Percentiles rank a stretch among this genome's conserved stretches.
Evolutionary conservation across 148 eudicot species (phyloP).

Genomic region (Oxyria digyna): DNA sequence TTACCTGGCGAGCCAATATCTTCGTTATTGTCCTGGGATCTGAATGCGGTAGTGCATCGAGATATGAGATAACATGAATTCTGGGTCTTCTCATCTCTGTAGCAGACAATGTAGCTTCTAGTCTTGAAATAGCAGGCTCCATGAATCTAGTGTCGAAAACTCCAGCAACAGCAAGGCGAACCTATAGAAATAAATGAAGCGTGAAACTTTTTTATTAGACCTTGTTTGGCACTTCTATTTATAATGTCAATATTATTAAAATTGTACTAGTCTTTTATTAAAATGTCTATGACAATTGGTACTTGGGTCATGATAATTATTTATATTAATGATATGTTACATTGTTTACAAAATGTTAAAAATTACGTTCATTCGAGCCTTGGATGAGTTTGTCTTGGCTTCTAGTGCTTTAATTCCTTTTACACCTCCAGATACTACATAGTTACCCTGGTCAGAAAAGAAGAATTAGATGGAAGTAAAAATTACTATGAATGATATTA

Average conservation of each 20-base stretch:
- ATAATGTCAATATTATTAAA: no score
- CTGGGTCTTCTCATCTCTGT: slow-evolving; percentile 65
- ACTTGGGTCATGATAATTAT: no score
- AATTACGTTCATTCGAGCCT: slow-evolving; percentile 97
- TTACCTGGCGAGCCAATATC: slow-evolving; percentile 80
- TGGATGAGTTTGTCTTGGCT: slow-evolving; percentile 91
- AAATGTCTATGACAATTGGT: no score
- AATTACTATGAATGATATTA: no score
- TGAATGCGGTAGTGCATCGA: slow-evolving; percentile 89
- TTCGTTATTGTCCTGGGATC: slow-evolving; percentile 78
- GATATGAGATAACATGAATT: slow-evolving; percentile 88
- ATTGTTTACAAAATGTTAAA: neutral
- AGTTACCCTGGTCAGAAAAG: no score
- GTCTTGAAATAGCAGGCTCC: slow-evolving; percentile 85
- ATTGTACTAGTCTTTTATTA: no score
- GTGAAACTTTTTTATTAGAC: no score
- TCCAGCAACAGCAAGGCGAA: slow-evolving; percentile 82
- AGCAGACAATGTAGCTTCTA: slow-evolving; percentile 77
- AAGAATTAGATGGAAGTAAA: no score
- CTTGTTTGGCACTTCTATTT: no score
- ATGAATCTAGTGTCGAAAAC: slow-evolving; percentile 85
- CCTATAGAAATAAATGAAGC: slow-evolving; percentile 31
- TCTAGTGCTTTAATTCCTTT: slow-evolving; percentile 91
- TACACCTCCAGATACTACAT: slow-evolving; percentile 92
- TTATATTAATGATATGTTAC: no score